These are phyloP conservation scores for Blyttiomyces sp. DNA, from an alignment of 371 early-diverging fungal species.

Conservation along the genomic window DNA sequence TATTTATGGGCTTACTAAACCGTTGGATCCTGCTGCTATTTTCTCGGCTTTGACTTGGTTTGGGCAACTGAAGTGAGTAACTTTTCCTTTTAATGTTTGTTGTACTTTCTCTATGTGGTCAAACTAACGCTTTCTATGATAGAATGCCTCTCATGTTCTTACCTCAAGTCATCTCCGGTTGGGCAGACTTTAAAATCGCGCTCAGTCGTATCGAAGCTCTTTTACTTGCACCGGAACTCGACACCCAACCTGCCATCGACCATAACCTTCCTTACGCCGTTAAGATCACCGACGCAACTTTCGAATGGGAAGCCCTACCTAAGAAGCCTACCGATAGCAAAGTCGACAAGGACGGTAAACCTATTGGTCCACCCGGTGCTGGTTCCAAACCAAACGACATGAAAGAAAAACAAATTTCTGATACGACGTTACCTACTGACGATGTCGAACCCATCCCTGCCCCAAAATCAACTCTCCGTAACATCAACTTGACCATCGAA, in stretches of 20 bases:
- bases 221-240: slow-evolving; percentile 71
- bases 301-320: slow-evolving; percentile 56
- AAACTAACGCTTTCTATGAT: slow-evolving; percentile 24
- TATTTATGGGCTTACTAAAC: slow-evolving; percentile 35
- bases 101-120: neutral
- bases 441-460: neutral
- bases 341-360: slow-evolving; percentile 10
- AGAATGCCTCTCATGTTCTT: slow-evolving; percentile 68
- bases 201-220: slow-evolving; percentile 70
- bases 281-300: slow-evolving; percentile 44
- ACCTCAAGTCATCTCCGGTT: slow-evolving; percentile 61
- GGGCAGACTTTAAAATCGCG: slow-evolving; percentile 70
- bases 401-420: slow-evolving; percentile 14
- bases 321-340: neutral
- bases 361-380: neutral
- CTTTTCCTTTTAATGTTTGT: neutral
- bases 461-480: slow-evolving; percentile 21
- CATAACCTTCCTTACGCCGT: slow-evolving; percentile 27
- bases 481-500: slow-evolving; percentile 38
- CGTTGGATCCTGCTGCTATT: slow-evolving; percentile 39
- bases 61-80: slow-evolving; percentile 22
- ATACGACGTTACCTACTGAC: neutral
- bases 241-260: slow-evolving; percentile 36
- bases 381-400: slow-evolving; percentile 17
- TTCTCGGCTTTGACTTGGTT: slow-evolving; percentile 48